These are phyloP conservation scores for Aspergillus egyptiacus DNA, from an alignment of 495 filamentous ascomycete species.

Conservation along the genomic window DNA sequence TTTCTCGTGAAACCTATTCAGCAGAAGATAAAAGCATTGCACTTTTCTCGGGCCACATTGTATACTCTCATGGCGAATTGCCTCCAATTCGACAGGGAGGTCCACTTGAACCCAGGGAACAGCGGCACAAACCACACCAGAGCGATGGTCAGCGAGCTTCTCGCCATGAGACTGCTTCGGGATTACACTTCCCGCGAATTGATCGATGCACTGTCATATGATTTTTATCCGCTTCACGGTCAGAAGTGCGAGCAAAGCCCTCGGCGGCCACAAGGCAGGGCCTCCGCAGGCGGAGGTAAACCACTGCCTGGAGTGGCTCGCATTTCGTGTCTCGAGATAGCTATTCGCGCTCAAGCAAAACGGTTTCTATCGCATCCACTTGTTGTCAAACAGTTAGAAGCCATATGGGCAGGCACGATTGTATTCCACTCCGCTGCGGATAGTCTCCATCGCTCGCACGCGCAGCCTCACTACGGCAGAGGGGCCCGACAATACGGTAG, in stretches of 20 bases:
- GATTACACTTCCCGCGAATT: constrained; percentile 85
- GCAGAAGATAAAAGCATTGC: constrained; percentile 69
- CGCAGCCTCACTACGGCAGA: constrained; percentile 24
- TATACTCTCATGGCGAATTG: constrained; percentile 92
- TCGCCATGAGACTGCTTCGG: constrained; percentile 84
- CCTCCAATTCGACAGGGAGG: constrained; percentile 86
- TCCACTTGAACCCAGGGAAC: constrained; percentile 71
- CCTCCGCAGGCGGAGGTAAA: constrained; percentile 27
- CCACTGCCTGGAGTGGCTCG: constrained; percentile 53
- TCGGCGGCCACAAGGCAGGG: constrained; percentile 29
- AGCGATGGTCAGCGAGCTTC: constrained; percentile 80
- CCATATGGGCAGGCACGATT: constrained; percentile 91
- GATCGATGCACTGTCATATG: constrained; percentile 86
- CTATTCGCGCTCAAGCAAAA: constrained; percentile 85
- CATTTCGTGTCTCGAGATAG: constrained; percentile 84
- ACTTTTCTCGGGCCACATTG: constrained; percentile 78
- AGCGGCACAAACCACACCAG: constrained; percentile 74
- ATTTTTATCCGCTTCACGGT: constrained; percentile 87
- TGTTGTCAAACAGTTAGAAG: constrained; percentile 86
- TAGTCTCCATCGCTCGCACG: constrained; percentile 58
- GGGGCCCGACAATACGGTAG: constrained; percentile 1
- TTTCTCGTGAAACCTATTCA: constrained; percentile 90
- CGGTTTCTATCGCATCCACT: constrained; percentile 83
- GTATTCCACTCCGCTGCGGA: constrained; percentile 86
- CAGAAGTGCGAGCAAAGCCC: constrained; percentile 40